Conservation (phyloP, 2,329 filamentous ascomycete species). For the Alternaria brassicicola region DNA sequence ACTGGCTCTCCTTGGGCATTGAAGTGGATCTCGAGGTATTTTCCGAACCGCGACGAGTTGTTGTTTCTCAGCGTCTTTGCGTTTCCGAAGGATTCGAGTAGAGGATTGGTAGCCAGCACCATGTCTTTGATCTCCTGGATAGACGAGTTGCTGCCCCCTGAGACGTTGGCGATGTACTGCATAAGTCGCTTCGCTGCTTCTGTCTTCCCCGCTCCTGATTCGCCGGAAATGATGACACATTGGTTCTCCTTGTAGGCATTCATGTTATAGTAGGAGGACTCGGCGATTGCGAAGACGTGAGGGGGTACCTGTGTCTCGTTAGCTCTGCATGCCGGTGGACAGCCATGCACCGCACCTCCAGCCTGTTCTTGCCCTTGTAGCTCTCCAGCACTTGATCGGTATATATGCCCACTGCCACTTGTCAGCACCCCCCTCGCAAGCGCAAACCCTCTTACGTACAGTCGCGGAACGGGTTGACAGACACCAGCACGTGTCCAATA, state of each 20-base stretch:
- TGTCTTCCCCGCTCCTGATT: constrained; percentile 97
- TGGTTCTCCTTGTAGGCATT: constrained; percentile 99
- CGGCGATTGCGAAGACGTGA: constrained; percentile 96
- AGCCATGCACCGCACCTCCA: constrained; percentile 62
- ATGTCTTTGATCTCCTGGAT: constrained; percentile 99
- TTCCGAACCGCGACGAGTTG: constrained; percentile 97
- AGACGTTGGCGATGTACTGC: constrained; percentile 99
- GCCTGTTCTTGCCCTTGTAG: constrained; percentile 94
- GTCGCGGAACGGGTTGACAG: constrained; percentile 97
- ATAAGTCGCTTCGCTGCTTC: constrained; percentile 98
- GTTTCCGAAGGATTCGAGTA: constrained; percentile 97
- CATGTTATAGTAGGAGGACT: constrained; percentile 99
- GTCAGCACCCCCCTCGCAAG: constrained; percentile 45
- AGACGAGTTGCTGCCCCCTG: constrained; percentile 79
- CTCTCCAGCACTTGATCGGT: constrained; percentile 91
- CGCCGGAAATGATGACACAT: constrained; percentile 98
- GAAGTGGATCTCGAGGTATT: constrained; percentile 97
- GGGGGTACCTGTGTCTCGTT: constrained; percentile 67
- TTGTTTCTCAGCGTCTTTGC: constrained; percentile 98
- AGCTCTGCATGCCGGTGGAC: constrained; percentile 12
- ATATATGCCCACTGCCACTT: constrained; percentile 80
- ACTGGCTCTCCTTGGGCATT: constrained; percentile 89
- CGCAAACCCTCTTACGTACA: constrained; percentile 54
- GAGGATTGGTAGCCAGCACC: constrained; percentile 96
- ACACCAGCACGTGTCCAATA: constrained; percentile 98